Percentiles rank a stretch among this genome's conserved stretches.
Conservation (phyloP, 2,329 filamentous ascomycete genomes). For the Scedosporium apiospermum region DNA sequence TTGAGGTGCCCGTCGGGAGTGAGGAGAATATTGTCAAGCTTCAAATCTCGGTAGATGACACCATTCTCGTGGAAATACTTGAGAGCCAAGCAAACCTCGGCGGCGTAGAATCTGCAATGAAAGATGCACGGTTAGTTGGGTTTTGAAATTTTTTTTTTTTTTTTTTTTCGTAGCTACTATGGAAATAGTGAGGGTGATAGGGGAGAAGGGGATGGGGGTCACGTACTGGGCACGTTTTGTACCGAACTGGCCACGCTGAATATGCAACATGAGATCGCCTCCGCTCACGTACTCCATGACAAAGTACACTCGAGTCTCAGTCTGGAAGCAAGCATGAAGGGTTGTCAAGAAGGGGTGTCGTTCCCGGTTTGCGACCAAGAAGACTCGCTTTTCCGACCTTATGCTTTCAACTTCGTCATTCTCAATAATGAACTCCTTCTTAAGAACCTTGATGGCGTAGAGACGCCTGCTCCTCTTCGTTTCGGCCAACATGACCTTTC, state of each 20-base stretch:
- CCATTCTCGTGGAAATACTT: conserved; percentile 99
- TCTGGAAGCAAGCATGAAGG: conserved; percentile 97
- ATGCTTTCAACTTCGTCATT: conserved; percentile 99
- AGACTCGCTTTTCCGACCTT: conserved; percentile 93
- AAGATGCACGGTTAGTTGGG: background rate
- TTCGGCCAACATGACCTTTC: conserved; percentile 98
- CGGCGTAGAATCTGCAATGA: conserved; percentile 75
- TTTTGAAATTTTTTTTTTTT: too few species aligned
- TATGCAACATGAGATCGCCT: conserved; percentile 98
- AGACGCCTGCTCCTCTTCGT: conserved; percentile 86
- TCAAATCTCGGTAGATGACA: conserved; percentile 96
- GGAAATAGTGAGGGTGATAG: background rate
- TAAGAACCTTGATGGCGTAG: conserved; percentile 97
- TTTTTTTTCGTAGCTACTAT: background rate
- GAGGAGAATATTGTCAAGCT: conserved; percentile 84
- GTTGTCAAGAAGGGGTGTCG: conserved; percentile 92
- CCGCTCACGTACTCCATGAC: conserved; percentile 99
- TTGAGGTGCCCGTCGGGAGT: conserved; percentile 97
- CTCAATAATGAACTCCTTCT: conserved; percentile 99
- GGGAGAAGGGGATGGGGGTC: background rate
- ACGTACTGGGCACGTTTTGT: conserved; percentile 90
- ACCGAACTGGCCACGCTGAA: conserved; percentile 92
- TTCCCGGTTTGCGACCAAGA: conserved; percentile 94
- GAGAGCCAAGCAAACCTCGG: conserved; percentile 90
- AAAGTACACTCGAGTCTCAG: conserved; percentile 95